Evolutionary conservation across 805 yeast species (phyloP).

Genomic region (Barnettozyma siamensis): DNA sequence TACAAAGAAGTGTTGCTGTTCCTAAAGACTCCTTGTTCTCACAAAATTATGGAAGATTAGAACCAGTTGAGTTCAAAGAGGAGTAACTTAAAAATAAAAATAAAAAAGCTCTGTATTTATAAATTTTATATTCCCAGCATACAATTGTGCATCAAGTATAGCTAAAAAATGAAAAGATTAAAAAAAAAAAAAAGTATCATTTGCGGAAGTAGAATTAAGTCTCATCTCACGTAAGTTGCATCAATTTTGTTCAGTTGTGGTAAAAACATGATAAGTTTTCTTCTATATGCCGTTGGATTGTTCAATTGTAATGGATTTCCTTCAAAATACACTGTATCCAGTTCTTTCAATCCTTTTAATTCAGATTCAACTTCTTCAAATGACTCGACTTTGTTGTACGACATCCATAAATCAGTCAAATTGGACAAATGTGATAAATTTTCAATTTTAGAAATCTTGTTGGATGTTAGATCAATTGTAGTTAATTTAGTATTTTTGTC

Average conservation of each 20-base stretch:
- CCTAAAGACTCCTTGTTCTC: constrained; percentile 53
- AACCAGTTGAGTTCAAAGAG: constrained; percentile 43
- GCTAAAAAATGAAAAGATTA: too few species aligned
- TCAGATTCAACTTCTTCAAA: constrained; percentile 67
- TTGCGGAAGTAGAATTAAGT: too few species aligned
- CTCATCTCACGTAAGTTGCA: constrained; percentile 61
- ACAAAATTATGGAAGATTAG: constrained; percentile 51
- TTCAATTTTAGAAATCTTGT: constrained; percentile 55
- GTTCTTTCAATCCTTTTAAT: constrained; percentile 51
- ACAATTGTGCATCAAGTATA: too few species aligned
- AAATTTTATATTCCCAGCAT: too few species aligned
- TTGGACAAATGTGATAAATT: constrained; percentile 57
- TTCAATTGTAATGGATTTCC: constrained; percentile 80
- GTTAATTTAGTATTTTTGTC: constrained; percentile 62
- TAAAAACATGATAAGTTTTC: constrained; percentile 69
- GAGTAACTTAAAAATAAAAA: too few species aligned
- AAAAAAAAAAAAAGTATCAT: too few species aligned
- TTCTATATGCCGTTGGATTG: constrained; percentile 77
- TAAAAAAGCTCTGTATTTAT: not conserved
- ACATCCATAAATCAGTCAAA: constrained; percentile 94
- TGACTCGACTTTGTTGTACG: constrained; percentile 62
- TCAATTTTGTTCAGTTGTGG: constrained; percentile 78
- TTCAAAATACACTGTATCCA: constrained; percentile 91
- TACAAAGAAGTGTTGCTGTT: constrained; percentile 35
- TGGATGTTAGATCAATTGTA: constrained; percentile 78